These are phyloP conservation scores for Dysphania ambrosioides DNA, from an alignment of 148 eudicot genomes.

Conservation along the genomic window DNA sequence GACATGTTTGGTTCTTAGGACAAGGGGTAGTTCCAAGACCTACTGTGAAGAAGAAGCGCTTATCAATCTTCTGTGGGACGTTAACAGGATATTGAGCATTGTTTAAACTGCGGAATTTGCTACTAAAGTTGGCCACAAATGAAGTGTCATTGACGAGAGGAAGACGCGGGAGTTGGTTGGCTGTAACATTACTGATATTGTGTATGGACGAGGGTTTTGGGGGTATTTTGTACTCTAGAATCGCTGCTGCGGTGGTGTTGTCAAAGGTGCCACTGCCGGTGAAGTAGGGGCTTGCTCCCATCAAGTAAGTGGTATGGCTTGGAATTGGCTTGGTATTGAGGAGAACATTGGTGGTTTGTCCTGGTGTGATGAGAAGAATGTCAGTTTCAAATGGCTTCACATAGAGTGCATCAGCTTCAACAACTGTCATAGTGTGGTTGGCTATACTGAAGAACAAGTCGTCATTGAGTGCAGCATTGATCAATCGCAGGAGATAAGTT, in stretches of 20 bases:
- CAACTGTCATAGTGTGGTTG: conserved; percentile 58
- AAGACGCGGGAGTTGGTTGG: conserved; percentile 31
- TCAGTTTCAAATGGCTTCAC: conserved; percentile 58
- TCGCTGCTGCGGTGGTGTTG: conserved; percentile 54
- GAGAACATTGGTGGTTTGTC: conserved; percentile 70
- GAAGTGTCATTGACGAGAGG: conserved; percentile 55
- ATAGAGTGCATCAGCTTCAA: conserved; percentile 64
- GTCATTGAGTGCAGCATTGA: conserved; percentile 80
- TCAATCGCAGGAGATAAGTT: conserved; percentile 60
- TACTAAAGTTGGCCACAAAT: conserved; percentile 41
- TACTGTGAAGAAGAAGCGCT: conserved; percentile 48
- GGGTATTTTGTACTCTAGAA: conserved; percentile 48
- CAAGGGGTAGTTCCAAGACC: conserved; percentile 57
- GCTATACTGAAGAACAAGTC: conserved; percentile 67
- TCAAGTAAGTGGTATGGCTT: conserved; percentile 38
- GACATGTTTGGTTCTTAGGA: conserved; percentile 56
- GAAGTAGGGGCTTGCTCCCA: conserved; percentile 61
- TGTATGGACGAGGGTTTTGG: conserved; percentile 10
- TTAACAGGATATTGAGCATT: conserved; percentile 37
- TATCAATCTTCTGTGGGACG: conserved; percentile 50
- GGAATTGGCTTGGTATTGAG: conserved; percentile 44
- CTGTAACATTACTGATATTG: background rate
- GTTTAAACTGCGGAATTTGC: conserved; percentile 44
- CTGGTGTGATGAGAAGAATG: conserved; percentile 47
- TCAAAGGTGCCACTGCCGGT: conserved; percentile 64